Base-by-base conservation (phyloP, 2,329 filamentous ascomycete species). In the Shiraia sp. region DNA sequence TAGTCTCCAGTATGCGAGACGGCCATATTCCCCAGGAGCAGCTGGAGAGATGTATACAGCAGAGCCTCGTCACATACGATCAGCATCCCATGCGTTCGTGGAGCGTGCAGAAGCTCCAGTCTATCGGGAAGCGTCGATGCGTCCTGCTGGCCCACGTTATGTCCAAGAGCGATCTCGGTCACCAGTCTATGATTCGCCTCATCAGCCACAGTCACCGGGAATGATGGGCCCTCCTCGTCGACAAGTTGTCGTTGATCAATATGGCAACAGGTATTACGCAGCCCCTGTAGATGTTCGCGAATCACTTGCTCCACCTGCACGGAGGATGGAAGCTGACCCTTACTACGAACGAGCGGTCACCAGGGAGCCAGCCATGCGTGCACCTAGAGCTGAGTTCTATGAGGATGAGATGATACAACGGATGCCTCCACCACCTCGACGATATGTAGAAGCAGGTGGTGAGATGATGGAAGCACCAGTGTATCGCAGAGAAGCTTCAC, bases 171-270 rank as follows among this genome's bases (percentile, higher is more conserved):
- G 72, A n/a, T 71, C 69, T 12, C 57, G 66, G 13, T 73, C 72
- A 12, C 71, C 72, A 3, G 53, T 64, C 5, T 59, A 65, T 22
- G 62, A 71, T 34, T 72, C 74, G 45, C 47, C 72, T 26, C 57
- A 67, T 22, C 55, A 63, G 28, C 59, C 53, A 19, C 70, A 69
- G 19, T 70, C 68, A 15, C 66, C 69, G 5, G 55, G 64, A 26
- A 49, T 56, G 67, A 76, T 80, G 72, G 62, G 65, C 34, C 70
- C 67, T 8, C 65, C 80, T 7, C 65, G 80, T 13, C 75, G 84
- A 40, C 82, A 85, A 47, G 86, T 96, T 49, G 78, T 95, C 24
- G 77, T 95, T 40, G 91, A 96, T 69, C 83, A 88, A 48, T 88
- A 85, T 68, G 90, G 90, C 28, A 88, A 88, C 64, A 83, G 89